Conservation (phyloP, 2,329 filamentous ascomycete genomes). For the Xylaria multiplex region DNA sequence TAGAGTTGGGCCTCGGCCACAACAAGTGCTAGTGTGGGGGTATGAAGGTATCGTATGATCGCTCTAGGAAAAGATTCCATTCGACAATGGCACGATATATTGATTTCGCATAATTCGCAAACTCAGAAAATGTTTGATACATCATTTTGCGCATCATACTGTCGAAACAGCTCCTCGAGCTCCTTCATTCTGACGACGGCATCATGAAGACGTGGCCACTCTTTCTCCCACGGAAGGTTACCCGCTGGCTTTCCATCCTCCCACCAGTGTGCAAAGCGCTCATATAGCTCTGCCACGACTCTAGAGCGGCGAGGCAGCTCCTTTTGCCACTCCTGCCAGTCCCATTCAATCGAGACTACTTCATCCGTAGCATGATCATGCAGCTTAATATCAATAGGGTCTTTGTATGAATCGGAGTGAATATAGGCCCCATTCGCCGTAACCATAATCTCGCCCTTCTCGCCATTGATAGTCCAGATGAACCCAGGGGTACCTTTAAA, state of each 20-base stretch:
- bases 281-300: slow-evolving; percentile 66
- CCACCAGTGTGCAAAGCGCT: slow-evolving; percentile 58
- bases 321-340: slow-evolving; percentile 59
- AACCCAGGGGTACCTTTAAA: slow-evolving; percentile 59
- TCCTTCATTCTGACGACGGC: slow-evolving; percentile 39
- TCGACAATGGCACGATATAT: background rate
- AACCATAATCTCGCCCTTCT: slow-evolving; percentile 61
- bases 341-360: slow-evolving; percentile 56
- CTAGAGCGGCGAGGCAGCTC: slow-evolving; percentile 56
- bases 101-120: background rate
- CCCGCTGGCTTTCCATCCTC: slow-evolving; percentile 33
- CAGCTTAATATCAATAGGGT: slow-evolving; percentile 59
- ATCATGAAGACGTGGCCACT: slow-evolving; percentile 55
- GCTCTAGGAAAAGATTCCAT: background rate
- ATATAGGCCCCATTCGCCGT: slow-evolving; percentile 44
- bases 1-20: background rate
- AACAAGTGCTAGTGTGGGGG: background rate
- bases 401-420: slow-evolving; percentile 50
- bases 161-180: slow-evolving; percentile 39
- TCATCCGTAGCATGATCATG: slow-evolving; percentile 60
- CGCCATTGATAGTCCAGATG: slow-evolving; percentile 62
- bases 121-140: background rate
- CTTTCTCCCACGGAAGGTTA: slow-evolving; percentile 42
- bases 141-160: slow-evolving; percentile 38
- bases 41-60: background rate